Evolutionary conservation across 2,329 filamentous ascomycete genomes (phyloP).

Genomic region (Colletotrichum orbiculare): DNA sequence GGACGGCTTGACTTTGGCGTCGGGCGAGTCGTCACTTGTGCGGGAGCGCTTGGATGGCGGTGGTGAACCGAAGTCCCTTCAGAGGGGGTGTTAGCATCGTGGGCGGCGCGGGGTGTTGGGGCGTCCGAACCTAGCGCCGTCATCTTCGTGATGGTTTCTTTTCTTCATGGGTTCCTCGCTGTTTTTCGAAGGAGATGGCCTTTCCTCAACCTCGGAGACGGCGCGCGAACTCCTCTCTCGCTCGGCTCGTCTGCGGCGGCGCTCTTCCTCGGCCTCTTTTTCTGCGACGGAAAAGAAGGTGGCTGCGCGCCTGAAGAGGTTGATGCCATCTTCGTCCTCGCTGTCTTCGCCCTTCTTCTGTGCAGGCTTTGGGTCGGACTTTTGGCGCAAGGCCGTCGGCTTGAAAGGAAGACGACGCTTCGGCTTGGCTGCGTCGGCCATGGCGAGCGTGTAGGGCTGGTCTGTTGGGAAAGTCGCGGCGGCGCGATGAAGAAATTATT

Average conservation of each 20-base stretch:
- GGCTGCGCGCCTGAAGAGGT: slow-evolving; percentile 57
- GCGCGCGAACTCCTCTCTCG: slow-evolving; percentile 29
- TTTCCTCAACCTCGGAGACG: neutral
- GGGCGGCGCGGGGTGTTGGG: neutral
- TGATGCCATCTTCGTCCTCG: slow-evolving; percentile 53
- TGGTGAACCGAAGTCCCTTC: slow-evolving; percentile 47
- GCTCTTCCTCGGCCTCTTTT: slow-evolving; percentile 50
- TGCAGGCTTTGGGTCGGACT: slow-evolving; percentile 42
- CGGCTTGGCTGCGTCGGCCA: slow-evolving; percentile 36
- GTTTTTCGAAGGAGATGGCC: slow-evolving; percentile 6
- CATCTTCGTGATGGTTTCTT: slow-evolving; percentile 38
- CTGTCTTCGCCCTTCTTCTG: slow-evolving; percentile 38
- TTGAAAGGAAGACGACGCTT: slow-evolving; percentile 62
- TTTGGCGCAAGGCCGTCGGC: slow-evolving; percentile 55
- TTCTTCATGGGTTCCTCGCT: slow-evolving; percentile 36
- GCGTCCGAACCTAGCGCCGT: neutral
- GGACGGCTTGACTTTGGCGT: slow-evolving; percentile 26
- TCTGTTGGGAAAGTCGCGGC: too few species aligned
- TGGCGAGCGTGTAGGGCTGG: neutral
- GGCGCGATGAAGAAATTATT: too few species aligned
- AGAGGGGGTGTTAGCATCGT: slow-evolving; percentile 33
- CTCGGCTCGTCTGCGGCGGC: slow-evolving; percentile 36
- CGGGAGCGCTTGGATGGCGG: slow-evolving; percentile 53
- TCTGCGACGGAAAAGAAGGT: neutral
- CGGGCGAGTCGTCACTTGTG: slow-evolving; percentile 32